phyloP scores from a whole-genome alignment of 257 asterid species.

The Scutellaria baicalensis region DNA sequence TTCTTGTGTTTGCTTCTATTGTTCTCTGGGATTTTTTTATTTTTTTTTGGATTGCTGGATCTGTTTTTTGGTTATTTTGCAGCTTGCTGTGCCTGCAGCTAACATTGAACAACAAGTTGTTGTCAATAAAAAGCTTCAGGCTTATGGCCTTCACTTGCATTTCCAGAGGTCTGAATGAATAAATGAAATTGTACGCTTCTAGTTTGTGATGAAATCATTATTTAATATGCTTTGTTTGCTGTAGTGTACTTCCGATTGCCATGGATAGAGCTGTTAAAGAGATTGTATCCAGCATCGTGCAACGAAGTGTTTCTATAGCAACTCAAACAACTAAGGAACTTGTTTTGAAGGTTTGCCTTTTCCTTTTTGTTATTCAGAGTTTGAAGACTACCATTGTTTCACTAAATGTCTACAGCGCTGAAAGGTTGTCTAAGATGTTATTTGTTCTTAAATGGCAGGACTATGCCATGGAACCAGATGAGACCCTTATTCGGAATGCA shows the following conservation, averaged over 20 bases:
- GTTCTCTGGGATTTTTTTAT: background rate
- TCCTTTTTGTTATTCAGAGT: background rate
- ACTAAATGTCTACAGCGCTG: background rate
- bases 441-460: constrained; percentile 45
- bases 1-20: background rate
- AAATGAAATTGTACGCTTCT: constrained; percentile 3
- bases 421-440: background rate
- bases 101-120: constrained; percentile 87
- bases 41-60: constrained; percentile 1
- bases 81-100: constrained; percentile 71
- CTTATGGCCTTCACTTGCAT: constrained; percentile 58
- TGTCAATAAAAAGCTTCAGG: constrained; percentile 73
- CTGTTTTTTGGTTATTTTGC: constrained; percentile 16
- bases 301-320: constrained; percentile 95
- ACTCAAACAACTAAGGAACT: constrained; percentile 96
- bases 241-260: constrained; percentile 80
- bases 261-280: constrained; percentile 96
- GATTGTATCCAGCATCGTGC: constrained; percentile 80
- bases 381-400: background rate
- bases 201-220: background rate
- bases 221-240: constrained; percentile 19
- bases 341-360: constrained; percentile 65
- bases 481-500: constrained; percentile 79
- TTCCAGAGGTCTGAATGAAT: constrained; percentile 73
- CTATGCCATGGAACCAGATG: constrained; percentile 96